phyloP scores from a whole-genome alignment of 352 stramenopile species.

The Phytophthora gonapodyides region DNA sequence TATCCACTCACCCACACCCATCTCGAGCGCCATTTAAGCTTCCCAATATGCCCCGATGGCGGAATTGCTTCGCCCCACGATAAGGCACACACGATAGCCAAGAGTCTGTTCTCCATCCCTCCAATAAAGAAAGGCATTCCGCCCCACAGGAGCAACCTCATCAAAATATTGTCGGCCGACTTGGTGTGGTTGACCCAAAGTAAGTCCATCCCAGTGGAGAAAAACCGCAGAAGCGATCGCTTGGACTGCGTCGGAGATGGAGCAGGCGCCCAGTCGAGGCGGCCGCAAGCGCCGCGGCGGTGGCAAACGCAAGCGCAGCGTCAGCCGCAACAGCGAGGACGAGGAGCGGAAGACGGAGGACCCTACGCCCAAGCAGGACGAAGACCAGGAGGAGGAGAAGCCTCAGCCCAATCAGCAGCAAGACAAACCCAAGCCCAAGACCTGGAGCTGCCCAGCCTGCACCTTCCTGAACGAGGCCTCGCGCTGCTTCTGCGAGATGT shows the following conservation, averaged over 20 bases:
- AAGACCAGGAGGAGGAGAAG: background rate
- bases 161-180: no score
- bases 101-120: no score
- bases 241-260: slow-evolving; percentile 19
- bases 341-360: slow-evolving; percentile 25
- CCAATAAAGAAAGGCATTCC: no score
- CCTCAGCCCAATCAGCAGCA: slow-evolving; percentile 11
- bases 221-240: slow-evolving; percentile 13
- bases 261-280: slow-evolving; percentile 19
- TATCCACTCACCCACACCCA: no score
- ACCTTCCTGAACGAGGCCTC: slow-evolving; percentile 72
- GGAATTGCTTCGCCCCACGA: no score
- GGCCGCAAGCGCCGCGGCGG: slow-evolving; percentile 25
- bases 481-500: slow-evolving; percentile 80
- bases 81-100: no score
- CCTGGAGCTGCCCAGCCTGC: slow-evolving; percentile 72
- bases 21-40: no score
- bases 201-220: slow-evolving; percentile 12
- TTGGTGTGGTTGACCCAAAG: no score
- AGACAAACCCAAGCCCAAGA: slow-evolving; percentile 13
- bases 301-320: slow-evolving; percentile 48
- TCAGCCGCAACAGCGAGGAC: slow-evolving; percentile 19
- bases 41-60: no score
- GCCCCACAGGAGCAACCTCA: no score
- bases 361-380: background rate